Evolutionary conservation across 805 yeast species (phyloP).

Genomic region (Pichia phayaonensis): DNA sequence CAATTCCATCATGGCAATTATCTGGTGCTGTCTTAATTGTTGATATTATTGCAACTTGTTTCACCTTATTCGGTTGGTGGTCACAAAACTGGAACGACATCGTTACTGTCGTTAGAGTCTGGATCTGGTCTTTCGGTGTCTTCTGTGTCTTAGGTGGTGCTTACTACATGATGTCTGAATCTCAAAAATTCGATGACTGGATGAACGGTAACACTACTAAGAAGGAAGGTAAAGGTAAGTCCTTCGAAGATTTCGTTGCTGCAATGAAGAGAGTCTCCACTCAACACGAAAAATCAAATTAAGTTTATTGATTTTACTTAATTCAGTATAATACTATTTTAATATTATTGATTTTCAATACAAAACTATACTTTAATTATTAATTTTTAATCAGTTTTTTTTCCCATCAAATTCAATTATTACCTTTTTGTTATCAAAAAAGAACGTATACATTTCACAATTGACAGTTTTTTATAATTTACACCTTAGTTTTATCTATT

Average conservation of each 20-base stretch:
- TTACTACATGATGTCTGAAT: conserved; percentile 85
- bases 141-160: conserved; percentile 96
- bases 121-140: conserved; percentile 94
- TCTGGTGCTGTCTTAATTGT: conserved; percentile 88
- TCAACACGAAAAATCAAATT: conserved; percentile 75
- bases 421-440: neutral
- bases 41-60: conserved; percentile 87
- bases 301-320: conserved; percentile 20
- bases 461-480: neutral
- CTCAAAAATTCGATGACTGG: conserved; percentile 71
- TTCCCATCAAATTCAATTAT: neutral
- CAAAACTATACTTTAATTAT: neutral
- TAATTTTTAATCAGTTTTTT: neutral
- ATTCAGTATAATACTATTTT: neutral
- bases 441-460: neutral
- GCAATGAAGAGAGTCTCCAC: conserved; percentile 85
- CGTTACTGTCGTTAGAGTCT: conserved; percentile 88
- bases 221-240: conserved; percentile 43
- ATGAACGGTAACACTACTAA: conserved; percentile 76
- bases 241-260: conserved; percentile 72
- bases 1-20: conserved; percentile 93
- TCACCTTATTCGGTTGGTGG: conserved; percentile 95
- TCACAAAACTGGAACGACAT: conserved; percentile 96
- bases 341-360: neutral
- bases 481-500: neutral